Evolutionary conservation across 2,329 filamentous ascomycete species (phyloP), one percentile per base, ranked within the genome.

Genomic region (Diaporthe eres): DNA sequence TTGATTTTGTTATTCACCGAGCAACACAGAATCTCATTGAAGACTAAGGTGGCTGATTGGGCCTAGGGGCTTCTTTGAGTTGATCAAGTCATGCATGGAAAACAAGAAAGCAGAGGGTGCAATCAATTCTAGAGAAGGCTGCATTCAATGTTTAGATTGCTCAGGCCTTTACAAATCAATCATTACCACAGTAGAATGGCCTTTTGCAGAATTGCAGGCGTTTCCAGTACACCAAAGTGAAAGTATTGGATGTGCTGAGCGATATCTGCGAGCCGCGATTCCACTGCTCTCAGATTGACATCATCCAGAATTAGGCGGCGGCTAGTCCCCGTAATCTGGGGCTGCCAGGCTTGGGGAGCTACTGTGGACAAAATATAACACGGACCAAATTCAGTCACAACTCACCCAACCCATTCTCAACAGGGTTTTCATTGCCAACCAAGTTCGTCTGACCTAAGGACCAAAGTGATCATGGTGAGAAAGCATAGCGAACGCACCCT

Each of bases 391-490:
- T 28, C 51, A n/a, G 42, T 73, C 22, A 8, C 44, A 39, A 65
- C 19, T 39, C 25, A 73, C 58, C 37, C 57, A 49, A 53, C 25
- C 71, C 58, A 65, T 37, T 39, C 51, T 57, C 37, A 65, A 25
- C 71, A 73, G 47, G 39, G 34, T 63, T 44, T 65, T 44, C 39
- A 44, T 25, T 51, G 39, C 47, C 60, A 25, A 67, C 34, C 47
- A 53, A 60, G 19, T 19, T 31, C 58, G 28, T 42, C 39, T 28
- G 37, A 57, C 7, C 55, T 55, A 12, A 47, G 22, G n/a, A 65
- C 10, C 22, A 15, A 72, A 28, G 31, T 34, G 37, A 73, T 22
- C 44, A 78, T 77, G 74, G 77, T 77, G 60, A 75, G 61, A 31
- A 34, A 47, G 73, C 53, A 34, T n/a, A 34, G 22, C 25, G 19